Conservation (phyloP, 2,329 filamentous ascomycete species). For the Pseudogymnoascus verrucosus region DNA sequence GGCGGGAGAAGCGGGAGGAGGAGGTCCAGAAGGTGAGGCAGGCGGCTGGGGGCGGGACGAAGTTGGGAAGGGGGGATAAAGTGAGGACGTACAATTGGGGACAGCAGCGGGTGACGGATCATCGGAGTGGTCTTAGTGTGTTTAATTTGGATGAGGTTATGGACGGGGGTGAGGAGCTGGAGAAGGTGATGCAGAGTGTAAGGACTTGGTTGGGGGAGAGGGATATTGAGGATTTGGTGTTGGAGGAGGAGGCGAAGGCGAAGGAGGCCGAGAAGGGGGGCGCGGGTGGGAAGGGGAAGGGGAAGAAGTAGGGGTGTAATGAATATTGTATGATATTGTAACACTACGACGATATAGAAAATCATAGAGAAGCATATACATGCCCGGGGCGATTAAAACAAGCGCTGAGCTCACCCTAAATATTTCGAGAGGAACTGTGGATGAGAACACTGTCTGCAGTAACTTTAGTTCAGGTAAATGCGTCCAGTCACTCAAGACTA, state of each 20-base stretch:
- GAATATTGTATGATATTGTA: neutral
- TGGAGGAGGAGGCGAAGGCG: constrained; percentile 35
- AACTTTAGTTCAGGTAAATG: no score
- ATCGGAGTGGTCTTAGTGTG: constrained; percentile 58
- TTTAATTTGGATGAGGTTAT: constrained; percentile 59
- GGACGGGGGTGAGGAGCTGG: constrained; percentile 53
- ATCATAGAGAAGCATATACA: neutral
- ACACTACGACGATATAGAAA: neutral
- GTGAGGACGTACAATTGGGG: constrained; percentile 69
- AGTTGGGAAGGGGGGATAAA: constrained; percentile 87
- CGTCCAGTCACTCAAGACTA: no score
- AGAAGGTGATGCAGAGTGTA: constrained; percentile 61
- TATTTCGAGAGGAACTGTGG: no score
- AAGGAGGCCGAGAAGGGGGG: constrained; percentile 9
- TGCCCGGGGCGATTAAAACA: neutral
- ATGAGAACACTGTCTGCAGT: no score
- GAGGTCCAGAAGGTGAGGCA: constrained; percentile 66
- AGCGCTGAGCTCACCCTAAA: neutral
- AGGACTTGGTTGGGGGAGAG: constrained; percentile 56
- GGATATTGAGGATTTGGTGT: constrained; percentile 54
- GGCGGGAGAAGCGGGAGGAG: constrained; percentile 76
- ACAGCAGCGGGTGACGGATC: constrained; percentile 65
- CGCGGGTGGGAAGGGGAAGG: neutral
- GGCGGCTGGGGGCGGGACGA: constrained; percentile 69
- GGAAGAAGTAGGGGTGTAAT: neutral